A percentile compares a stretch with the other conserved stretches of the same genome.
phyloP scores from a whole-genome alignment of 1,139 yeast genomes.

The Debaryomycetaceae sp. region DNA sequence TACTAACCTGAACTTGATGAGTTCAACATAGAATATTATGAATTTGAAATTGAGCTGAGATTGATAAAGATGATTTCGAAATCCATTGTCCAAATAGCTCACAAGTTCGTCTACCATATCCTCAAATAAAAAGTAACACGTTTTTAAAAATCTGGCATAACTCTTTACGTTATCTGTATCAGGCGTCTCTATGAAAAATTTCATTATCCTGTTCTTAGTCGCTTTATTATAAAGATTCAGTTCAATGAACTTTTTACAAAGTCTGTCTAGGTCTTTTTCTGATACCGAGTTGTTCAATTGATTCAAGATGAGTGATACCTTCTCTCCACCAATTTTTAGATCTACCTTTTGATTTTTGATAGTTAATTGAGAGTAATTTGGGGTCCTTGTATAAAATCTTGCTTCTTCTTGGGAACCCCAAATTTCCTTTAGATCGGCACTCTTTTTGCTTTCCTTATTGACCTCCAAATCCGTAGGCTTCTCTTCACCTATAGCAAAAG shows the following conservation, averaged over 20 bases:
- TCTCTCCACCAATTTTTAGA: constrained; percentile 33
- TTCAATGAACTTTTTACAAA: constrained; percentile 55
- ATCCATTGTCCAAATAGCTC: constrained; percentile 53
- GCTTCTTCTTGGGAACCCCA: constrained; percentile 71
- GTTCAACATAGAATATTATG: constrained; percentile 65
- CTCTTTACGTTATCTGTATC: constrained; percentile 43
- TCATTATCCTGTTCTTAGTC: constrained; percentile 58
- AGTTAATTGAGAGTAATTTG: constrained; percentile 11
- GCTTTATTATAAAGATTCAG: constrained; percentile 65
- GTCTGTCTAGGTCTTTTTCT: constrained; percentile 52
- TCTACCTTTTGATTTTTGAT: not conserved
- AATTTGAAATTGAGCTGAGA: constrained; percentile 51
- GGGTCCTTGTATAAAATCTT: constrained; percentile 52
- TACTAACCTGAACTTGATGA: constrained; percentile 73
- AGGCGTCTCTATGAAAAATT: constrained; percentile 50
- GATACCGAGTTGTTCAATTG: constrained; percentile 44
- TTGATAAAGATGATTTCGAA: constrained; percentile 57
- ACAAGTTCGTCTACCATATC: constrained; percentile 57
- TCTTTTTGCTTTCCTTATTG: constrained; percentile 22
- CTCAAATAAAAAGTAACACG: constrained; percentile 46
- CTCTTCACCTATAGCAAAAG: constrained; percentile 16
- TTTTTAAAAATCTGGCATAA: constrained; percentile 68
- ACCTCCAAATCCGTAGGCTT: constrained; percentile 13
- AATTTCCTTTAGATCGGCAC: constrained; percentile 26
- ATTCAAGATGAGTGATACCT: constrained; percentile 40